Base-by-base conservation (phyloP, 73 alveolate species). In the Paraurostyla sp. region DNA sequence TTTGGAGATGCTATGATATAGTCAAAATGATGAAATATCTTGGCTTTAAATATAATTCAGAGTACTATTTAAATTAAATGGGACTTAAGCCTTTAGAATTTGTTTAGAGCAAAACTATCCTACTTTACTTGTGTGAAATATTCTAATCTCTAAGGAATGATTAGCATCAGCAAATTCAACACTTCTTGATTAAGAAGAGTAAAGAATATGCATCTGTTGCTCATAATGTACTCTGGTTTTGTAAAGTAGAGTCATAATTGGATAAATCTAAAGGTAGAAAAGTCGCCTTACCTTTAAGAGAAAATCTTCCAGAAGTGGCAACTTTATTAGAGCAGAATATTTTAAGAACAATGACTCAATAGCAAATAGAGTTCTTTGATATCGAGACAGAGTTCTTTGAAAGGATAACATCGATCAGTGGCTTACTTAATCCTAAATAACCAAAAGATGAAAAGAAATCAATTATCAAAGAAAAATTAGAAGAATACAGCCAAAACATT, bases 371-470 rank as follows among this genome's bases (percentile, higher is more conserved):
- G 42, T 94, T 94, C 82, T 94, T 87, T 80, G 83, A 88, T 13
- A 92, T 83, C 11, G 98, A 92, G 20, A 91, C 95, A 22, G 81
- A 84, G 41, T 95, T 92, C 84, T 95, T 92, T 81, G 98, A 95
- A 69, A 80, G 88, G 33, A 89, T 95, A 0, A 95, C 97, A 0
- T 88, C 96, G 0, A 95, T 95, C 16, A 92, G 97, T 33, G 96
- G 98, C 33, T 60, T 83, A 52, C 93, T 97, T 18, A 90, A 93
- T 73, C 98, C 98, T 54, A 90, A 95, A 80, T 76, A 89, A 97
- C 91, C 98, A 36, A 97, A 97, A 73, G 98, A 95, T 56, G 99
- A 97, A 76, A 97, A 97, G 83, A 97, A 97, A 25, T 93, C 83
- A 0, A 95, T 97, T 36, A 97, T 97, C 23, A 92, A 93, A 49